phyloP scores from a whole-genome alignment of 2,329 filamentous ascomycete species.

The Fusarium nisikadoi region DNA sequence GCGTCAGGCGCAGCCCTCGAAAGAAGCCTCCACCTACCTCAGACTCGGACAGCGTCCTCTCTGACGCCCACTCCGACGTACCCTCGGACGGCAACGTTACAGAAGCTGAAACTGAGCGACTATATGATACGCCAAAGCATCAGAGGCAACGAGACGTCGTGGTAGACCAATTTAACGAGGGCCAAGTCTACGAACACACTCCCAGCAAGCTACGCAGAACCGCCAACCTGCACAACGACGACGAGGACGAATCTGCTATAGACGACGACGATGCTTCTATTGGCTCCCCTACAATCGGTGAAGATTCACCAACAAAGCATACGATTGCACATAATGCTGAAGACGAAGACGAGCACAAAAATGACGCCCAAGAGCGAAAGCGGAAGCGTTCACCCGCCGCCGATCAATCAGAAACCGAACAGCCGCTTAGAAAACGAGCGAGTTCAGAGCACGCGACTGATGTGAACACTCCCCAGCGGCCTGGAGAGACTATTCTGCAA shows the following conservation, averaged over 20 bases:
- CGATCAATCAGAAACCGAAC: constrained; percentile 58
- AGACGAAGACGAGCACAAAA: constrained; percentile 46
- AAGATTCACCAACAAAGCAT: constrained; percentile 51
- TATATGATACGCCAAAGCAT: constrained; percentile 86
- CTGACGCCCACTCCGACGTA: constrained; percentile 60
- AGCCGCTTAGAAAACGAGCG: constrained; percentile 65
- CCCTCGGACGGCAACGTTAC: constrained; percentile 67
- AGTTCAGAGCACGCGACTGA: constrained; percentile 58
- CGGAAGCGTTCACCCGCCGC: constrained; percentile 60
- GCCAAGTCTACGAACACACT: constrained; percentile 69
- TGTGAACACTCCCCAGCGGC: constrained; percentile 44
- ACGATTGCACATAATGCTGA: constrained; percentile 42
- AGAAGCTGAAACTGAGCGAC: constrained; percentile 92
- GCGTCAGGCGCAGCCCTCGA: constrained; percentile 43
- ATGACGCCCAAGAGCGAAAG: constrained; percentile 56
- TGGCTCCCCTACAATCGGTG: constrained; percentile 53
- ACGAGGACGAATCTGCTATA: constrained; percentile 54
- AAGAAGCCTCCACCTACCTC: constrained; percentile 49
- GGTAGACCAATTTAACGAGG: constrained; percentile 65
- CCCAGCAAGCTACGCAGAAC: constrained; percentile 79
- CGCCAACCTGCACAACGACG: constrained; percentile 49
- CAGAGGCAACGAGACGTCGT: constrained; percentile 71
- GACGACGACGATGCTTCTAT: constrained; percentile 54
- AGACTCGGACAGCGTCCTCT: constrained; percentile 65
- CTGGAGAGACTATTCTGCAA: constrained; percentile 47